Evolutionary conservation across 129 eudicot species (phyloP).

Genomic region (Ambrosia artemisiifolia): DNA sequence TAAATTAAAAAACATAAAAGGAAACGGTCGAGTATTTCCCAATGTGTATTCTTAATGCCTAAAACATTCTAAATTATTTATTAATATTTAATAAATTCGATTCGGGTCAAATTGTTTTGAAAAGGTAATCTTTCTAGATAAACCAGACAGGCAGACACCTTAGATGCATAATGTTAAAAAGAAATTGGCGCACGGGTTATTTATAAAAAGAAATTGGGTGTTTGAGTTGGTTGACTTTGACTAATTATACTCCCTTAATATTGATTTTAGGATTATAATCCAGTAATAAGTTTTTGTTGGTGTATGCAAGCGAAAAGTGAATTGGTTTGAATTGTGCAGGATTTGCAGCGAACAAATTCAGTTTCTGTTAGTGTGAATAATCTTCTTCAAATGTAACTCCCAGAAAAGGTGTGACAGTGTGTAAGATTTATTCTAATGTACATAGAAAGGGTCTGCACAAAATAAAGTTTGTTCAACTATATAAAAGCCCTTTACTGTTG

Average conservation of each 20-base stretch:
- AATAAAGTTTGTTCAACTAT: slow-evolving; percentile 5
- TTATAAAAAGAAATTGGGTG: not conserved
- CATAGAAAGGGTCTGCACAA: slow-evolving; percentile 1
- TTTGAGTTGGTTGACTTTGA: not conserved
- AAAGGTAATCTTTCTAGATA: not conserved
- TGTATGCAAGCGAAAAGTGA: not conserved
- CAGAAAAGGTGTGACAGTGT: not conserved
- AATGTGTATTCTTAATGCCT: not conserved
- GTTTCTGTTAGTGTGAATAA: slow-evolving; percentile 90
- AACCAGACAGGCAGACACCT: too few relatives aligned
- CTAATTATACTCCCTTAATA: not conserved
- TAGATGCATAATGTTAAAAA: too few relatives aligned
- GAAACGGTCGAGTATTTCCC: not conserved
- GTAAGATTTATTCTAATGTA: slow-evolving; percentile 3
- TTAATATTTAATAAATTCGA: not conserved
- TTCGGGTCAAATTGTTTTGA: not conserved
- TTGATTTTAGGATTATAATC: not conserved
- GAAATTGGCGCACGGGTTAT: not conserved
- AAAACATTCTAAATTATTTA: not conserved
- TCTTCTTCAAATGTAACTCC: slow-evolving; percentile 79
- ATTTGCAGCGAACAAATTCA: slow-evolving; percentile 87
- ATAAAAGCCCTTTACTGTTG: not conserved
- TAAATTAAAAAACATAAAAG: not conserved
- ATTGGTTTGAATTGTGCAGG: slow-evolving; percentile 51
- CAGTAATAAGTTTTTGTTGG: too few relatives aligned